Conservation (phyloP, 371 early-diverging fungal species). For the Circinella minor region DNA sequence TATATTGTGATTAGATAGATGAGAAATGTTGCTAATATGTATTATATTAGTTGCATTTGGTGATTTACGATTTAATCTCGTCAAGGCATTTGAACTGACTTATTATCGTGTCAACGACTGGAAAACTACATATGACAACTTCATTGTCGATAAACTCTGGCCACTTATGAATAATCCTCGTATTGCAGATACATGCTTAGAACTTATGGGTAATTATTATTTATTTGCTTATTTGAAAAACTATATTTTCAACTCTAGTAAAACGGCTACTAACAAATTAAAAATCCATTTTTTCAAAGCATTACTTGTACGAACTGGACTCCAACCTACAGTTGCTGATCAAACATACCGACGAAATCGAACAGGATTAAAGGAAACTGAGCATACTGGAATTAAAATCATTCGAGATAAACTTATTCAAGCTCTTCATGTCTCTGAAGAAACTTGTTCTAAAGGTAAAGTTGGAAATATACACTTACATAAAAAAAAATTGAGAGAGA, state of each 20-base stretch:
- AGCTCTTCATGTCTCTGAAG: not conserved
- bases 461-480: too few relatives aligned
- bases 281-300: not conserved
- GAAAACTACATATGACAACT: conserved; percentile 16
- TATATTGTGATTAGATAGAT: not conserved
- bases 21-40: not conserved
- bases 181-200: conserved; percentile 15
- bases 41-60: not conserved
- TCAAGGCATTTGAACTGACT: conserved; percentile 21
- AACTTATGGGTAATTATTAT: conserved; percentile 19
- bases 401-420: not conserved
- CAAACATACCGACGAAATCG: not conserved
- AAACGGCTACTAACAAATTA: not conserved
- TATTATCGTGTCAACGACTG: conserved; percentile 19
- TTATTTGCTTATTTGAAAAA: not conserved
- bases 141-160: conserved; percentile 14
- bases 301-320: not conserved
- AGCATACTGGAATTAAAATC: not conserved
- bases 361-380: not conserved
- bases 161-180: conserved; percentile 11
- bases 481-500: too few relatives aligned
- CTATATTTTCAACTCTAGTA: not conserved
- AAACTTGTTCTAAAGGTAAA: not conserved
- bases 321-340: not conserved
- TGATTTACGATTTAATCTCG: conserved; percentile 14